Percentiles rank a stretch among this genome's conserved stretches.
phyloP scores from a whole-genome alignment of 805 yeast species.

The Grigorovia humatica region DNA sequence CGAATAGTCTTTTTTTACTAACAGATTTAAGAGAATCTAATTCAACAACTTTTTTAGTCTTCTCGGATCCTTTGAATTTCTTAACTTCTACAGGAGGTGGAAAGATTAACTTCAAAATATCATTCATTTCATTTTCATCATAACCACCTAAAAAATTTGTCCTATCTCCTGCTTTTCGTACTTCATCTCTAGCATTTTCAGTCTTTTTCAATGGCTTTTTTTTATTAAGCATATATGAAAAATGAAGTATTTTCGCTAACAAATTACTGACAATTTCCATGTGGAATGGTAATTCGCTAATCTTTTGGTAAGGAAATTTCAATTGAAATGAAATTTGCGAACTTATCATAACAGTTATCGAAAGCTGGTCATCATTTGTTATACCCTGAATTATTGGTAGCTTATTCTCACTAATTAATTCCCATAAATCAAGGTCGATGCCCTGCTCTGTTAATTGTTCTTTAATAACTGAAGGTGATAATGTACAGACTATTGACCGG shows the following conservation, averaged over 20 bases:
- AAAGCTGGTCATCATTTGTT: neutral
- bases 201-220: neutral
- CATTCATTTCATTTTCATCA: neutral
- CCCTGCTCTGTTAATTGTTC: neutral
- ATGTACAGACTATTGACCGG: neutral
- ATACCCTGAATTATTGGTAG: neutral
- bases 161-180: neutral
- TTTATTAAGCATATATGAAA: neutral
- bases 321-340: neutral
- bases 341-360: neutral
- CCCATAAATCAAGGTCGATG: neutral
- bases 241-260: neutral
- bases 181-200: neutral
- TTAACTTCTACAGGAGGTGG: neutral
- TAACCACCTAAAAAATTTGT: neutral
- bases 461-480: neutral
- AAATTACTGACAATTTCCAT: neutral
- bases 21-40: neutral
- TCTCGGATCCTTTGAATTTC: neutral
- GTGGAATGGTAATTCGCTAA: neutral
- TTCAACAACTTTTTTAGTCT: neutral
- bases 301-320: neutral
- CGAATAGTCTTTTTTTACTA: neutral
- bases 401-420: neutral
- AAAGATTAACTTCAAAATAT: neutral